A percentile compares a stretch with the other conserved stretches of the same genome.
Evolutionary conservation across 495 filamentous ascomycete species (phyloP).

Genomic region (Cetradonia linearis): DNA sequence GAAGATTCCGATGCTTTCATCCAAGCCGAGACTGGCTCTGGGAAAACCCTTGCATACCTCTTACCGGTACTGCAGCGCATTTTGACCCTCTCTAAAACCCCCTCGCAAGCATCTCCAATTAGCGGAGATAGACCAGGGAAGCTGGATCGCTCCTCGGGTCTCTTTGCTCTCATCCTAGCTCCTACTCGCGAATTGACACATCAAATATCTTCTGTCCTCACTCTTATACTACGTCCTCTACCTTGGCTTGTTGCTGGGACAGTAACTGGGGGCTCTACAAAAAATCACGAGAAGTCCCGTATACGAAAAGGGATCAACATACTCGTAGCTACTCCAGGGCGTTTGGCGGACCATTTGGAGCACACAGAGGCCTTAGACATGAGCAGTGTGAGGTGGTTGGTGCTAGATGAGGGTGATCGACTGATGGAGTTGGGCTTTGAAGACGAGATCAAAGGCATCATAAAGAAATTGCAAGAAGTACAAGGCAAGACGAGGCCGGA

Average conservation of each 20-base stretch:
- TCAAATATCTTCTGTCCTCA: slow-evolving; percentile 78
- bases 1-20: slow-evolving; percentile 88
- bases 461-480: slow-evolving; percentile 53
- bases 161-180: slow-evolving; percentile 85
- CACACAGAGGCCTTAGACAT: slow-evolving; percentile 84
- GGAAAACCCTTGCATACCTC: slow-evolving; percentile 91
- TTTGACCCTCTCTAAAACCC: slow-evolving; percentile 53
- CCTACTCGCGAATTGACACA: slow-evolving; percentile 89
- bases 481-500: slow-evolving; percentile 33
- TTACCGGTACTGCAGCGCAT: slow-evolving; percentile 85
- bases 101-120: slow-evolving; percentile 22
- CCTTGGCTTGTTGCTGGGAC: slow-evolving; percentile 86
- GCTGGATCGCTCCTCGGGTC: slow-evolving; percentile 55
- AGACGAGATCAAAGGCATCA: slow-evolving; percentile 70
- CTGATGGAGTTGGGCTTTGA: slow-evolving; percentile 97
- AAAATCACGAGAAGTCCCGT: slow-evolving; percentile 90
- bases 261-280: slow-evolving; percentile 93
- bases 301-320: slow-evolving; percentile 91
- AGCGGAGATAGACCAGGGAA: slow-evolving; percentile 27
- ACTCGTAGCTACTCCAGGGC: slow-evolving; percentile 84
- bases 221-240: slow-evolving; percentile 69
- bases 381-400: slow-evolving; percentile 81
- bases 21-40: slow-evolving; percentile 93
- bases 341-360: slow-evolving; percentile 80
- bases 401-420: slow-evolving; percentile 90